These are phyloP conservation scores for Pascua guehoae DNA, from an alignment of 1,284 basidiomycete genomes.

Conservation along the genomic window DNA sequence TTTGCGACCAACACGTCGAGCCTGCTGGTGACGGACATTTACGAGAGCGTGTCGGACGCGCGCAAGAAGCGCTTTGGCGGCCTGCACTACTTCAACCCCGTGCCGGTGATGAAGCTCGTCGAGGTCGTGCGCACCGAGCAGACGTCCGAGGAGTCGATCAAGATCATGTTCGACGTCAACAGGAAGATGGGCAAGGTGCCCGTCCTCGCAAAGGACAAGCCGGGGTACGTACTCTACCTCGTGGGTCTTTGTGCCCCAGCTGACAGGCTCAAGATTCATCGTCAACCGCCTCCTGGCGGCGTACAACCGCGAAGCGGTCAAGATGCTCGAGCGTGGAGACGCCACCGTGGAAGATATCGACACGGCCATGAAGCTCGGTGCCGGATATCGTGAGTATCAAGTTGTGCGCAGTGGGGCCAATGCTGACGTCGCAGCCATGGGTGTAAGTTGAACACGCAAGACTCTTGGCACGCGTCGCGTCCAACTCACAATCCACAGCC, in stretches of 20 bases:
- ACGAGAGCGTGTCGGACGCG: constrained; percentile 37
- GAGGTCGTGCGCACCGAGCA: constrained; percentile 55
- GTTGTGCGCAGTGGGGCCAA: background rate
- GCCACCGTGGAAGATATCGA: constrained; percentile 58
- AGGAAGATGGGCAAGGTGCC: constrained; percentile 55
- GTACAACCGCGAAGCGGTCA: constrained; percentile 56
- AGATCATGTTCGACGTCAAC: constrained; percentile 53
- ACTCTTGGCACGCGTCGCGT: background rate
- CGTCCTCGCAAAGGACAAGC: constrained; percentile 56
- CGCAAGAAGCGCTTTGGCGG: constrained; percentile 52
- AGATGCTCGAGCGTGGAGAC: constrained; percentile 59
- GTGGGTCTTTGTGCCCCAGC: constrained; percentile 5
- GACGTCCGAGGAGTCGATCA: constrained; percentile 52
- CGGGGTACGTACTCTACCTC: constrained; percentile 38
- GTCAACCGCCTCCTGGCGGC: constrained; percentile 56
- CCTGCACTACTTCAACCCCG: constrained; percentile 56
- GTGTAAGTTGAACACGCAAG: constrained; percentile 30
- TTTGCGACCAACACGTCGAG: constrained; percentile 58
- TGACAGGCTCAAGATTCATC: constrained; percentile 48
- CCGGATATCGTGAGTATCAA: constrained; percentile 48
- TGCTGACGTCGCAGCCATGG: constrained; percentile 35
- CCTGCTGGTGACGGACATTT: constrained; percentile 55
- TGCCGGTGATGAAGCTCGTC: constrained; percentile 57
- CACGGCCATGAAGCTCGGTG: constrained; percentile 59
- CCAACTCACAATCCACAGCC: constrained; percentile 39